Evolutionary conservation across 176 grass and related monocot species (phyloP).

Genomic region (Phyllostachys edulis): DNA sequence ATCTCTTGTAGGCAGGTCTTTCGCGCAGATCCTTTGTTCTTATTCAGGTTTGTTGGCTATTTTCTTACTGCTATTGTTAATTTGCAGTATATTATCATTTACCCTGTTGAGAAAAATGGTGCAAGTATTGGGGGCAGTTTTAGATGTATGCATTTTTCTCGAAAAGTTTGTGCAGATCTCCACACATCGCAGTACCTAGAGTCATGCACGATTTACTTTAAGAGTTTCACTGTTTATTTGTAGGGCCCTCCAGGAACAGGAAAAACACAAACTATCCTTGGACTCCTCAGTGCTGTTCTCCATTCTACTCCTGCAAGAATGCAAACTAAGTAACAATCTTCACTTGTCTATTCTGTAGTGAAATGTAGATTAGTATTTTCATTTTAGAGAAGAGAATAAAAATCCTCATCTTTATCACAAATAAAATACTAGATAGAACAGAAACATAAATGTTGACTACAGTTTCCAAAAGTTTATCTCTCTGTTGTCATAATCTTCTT

Average conservation of each 20-base stretch:
- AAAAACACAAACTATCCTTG: conserved; percentile 99
- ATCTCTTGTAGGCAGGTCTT: conserved; percentile 79
- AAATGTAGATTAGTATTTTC: not conserved
- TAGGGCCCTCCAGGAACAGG: conserved; percentile 95
- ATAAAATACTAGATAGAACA: not conserved
- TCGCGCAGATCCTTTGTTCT: conserved; percentile 95
- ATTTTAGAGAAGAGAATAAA: not conserved
- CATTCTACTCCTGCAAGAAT: conserved; percentile 82
- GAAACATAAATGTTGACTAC: conserved; percentile 3
- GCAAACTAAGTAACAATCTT: conserved; percentile 63
- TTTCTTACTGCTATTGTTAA: conserved; percentile 17
- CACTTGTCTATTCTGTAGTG: conserved; percentile 14
- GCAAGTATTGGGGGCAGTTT: not conserved
- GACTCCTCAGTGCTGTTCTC: conserved; percentile 96
- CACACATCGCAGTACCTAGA: conserved; percentile 1
- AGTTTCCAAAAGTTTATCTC: not conserved
- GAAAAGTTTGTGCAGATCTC: conserved; percentile 23
- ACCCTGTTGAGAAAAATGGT: not conserved
- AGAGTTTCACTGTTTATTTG: conserved; percentile 32
- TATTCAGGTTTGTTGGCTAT: conserved; percentile 65
- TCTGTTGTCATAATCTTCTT: conserved; percentile 3
- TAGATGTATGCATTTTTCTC: conserved; percentile 6
- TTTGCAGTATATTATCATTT: conserved; percentile 27
- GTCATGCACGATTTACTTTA: not conserved
- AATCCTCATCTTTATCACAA: not conserved